Percentiles rank a stretch among this genome's conserved stretches.
Conservation (phyloP, 2,329 filamentous ascomycete species). For the Chaetothyriales sp. region DNA sequence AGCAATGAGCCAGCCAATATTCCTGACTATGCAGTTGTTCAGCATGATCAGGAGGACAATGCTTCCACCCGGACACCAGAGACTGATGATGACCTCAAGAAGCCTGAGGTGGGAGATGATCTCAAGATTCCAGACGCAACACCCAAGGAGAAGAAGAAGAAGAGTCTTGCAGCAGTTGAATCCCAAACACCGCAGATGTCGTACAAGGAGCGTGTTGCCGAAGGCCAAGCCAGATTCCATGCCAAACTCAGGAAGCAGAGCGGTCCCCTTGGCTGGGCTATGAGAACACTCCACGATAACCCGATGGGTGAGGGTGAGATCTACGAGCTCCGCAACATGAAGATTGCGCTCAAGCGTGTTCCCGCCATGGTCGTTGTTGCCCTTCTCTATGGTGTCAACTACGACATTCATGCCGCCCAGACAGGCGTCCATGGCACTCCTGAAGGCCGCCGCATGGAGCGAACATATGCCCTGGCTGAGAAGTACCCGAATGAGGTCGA, state of each 20-base stretch:
- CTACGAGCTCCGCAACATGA: slow-evolving; percentile 61
- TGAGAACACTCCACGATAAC: slow-evolving; percentile 63
- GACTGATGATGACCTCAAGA: slow-evolving; percentile 11
- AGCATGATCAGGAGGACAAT: slow-evolving; percentile 44
- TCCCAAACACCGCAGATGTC: slow-evolving; percentile 27
- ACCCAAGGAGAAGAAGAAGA: slow-evolving; percentile 34
- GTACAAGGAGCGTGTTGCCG: slow-evolving; percentile 38
- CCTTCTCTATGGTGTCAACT: slow-evolving; percentile 60
- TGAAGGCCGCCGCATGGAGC: slow-evolving; percentile 57
- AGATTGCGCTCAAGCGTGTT: slow-evolving; percentile 48
- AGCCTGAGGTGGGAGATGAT: neutral
- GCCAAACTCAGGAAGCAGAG: slow-evolving; percentile 47
- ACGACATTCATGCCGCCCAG: slow-evolving; percentile 70
- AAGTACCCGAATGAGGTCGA: slow-evolving; percentile 61
- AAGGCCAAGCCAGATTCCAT: slow-evolving; percentile 46
- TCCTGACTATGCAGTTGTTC: slow-evolving; percentile 65
- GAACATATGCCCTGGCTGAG: slow-evolving; percentile 49
- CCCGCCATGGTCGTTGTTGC: slow-evolving; percentile 53
- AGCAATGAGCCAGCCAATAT: slow-evolving; percentile 45
- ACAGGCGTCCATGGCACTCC: slow-evolving; percentile 56
- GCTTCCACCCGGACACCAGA: slow-evolving; percentile 25
- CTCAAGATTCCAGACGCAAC: neutral
- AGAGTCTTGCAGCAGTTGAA: slow-evolving; percentile 18
- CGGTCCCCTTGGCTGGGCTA: slow-evolving; percentile 68
- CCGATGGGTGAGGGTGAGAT: slow-evolving; percentile 58